Base-by-base conservation (phyloP, 257 asterid genomes). In the Mentha longifolia region DNA sequence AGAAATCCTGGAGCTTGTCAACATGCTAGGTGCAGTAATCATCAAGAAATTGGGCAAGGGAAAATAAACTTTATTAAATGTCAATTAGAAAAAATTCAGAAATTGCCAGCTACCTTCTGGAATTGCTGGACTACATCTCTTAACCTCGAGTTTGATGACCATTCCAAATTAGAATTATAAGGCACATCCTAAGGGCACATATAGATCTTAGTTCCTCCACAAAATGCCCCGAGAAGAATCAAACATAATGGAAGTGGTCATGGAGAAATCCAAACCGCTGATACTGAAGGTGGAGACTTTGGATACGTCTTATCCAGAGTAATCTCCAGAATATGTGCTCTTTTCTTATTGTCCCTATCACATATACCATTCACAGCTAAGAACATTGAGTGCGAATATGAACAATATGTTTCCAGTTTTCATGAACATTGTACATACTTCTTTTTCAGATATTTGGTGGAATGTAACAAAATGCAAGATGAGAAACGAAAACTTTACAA, bases 281-380 rank as follows among this genome's bases (percentile, higher is more conserved):
- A 81, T 57, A 87, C 47, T 47, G 88, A 86, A 77, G 97, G 97
- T 39, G 85, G 84, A 74, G 74, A 78, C 65, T 58, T 84, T 28
- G 96, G 96, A 70, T 91, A 89, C 62, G 75, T 50, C 74, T 75
- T 75, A 78, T 85, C 87, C 82, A 91, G 72, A 51, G 82, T 70
- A 54, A 89, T 75, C 80, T 83, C 92, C 80, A 91, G 70, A 70
- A 84, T 74, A 79, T 85, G 92, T 43, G 30, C 63, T 81, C 92
- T 83, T 78, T 89, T 89, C 63, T 84, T 87, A 66, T 43, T 64
- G 84, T 91, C 97, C 81, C 97, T 91, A 58, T 45, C 72, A 20
- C 69, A 67, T 70, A 57, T 52, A 61, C 42, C 62, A 72, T 46
- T 51, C 67, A 52, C 55, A 42, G 31, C 46, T 41, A 52, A 11